Evolutionary conservation across 805 yeast genomes (phyloP), one percentile per base, ranked within the genome.

Genomic region (Monosporozyma unispora): DNA sequence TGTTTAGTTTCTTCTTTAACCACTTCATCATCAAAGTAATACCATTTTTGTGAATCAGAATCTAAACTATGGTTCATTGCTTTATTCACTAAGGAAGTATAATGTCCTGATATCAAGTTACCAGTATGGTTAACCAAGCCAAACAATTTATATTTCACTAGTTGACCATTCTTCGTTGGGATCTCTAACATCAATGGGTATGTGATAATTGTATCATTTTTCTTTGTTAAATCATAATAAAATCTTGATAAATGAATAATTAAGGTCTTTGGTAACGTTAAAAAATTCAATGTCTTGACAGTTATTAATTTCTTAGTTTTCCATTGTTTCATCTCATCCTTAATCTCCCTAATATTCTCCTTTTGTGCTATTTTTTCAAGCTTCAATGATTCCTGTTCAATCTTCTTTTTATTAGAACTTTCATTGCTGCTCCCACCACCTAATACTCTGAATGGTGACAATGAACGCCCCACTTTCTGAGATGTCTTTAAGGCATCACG

Each of bases 201-300:
- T 38, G 75, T 71, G 22, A 82, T 75, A 18, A 69, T 65, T 0
- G 80, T 71, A 47, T 73, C 61, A 51, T 73, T 71, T 56, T 80
- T 79, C 57, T 79, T 80, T 1, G 81, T 75, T 39, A 80, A 63
- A 53, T 75, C 77, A 57, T 70, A 75, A 59, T 57, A 66, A 67
- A 91, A 91, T 55, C 99, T 71, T 54, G 95, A 89, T 54, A 91
- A 75, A 64, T 91, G 96, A 42, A 91, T 78, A 21, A 91, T 82
- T 51, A 91, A 72, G 2, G 86, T 76, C 43, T 78, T 80, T 0
- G 99, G 98, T 35, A 91, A 68, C 43, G 91, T 71, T 2, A 96
- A 81, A 45, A 91, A 87, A 31, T 77, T 74, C 52, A 90, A 70
- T 19, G 81, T 75, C 64, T 93, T 91, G 18, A 84, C 71, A 46